Percentiles rank a stretch among this genome's conserved stretches.
Conservation (phyloP, 306 rosid genomes). For the Rubus idaeus region DNA sequence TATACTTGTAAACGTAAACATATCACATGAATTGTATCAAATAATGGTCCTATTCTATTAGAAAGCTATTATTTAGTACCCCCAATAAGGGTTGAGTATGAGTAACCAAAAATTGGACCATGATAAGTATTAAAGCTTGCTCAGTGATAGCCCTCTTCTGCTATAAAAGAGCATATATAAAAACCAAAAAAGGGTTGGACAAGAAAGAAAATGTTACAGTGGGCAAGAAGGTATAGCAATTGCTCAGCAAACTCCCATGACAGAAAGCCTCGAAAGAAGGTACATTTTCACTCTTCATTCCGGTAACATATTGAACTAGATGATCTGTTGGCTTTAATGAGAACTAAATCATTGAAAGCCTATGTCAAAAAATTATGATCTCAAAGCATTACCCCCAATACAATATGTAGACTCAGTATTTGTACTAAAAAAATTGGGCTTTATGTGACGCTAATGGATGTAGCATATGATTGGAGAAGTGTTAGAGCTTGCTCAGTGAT, state of each 20-base stretch:
- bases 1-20: too few relatives aligned
- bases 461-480: conserved; percentile 78
- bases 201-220: not conserved
- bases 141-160: too few relatives aligned
- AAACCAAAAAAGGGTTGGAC: not conserved
- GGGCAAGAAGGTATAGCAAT: not conserved
- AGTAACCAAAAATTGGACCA: too few relatives aligned
- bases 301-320: not conserved
- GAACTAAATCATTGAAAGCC: not conserved
- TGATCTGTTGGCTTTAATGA: not conserved
- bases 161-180: too few relatives aligned
- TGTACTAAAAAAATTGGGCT: conserved; percentile 25
- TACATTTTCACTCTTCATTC: not conserved
- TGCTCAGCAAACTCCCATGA: not conserved
- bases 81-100: too few relatives aligned
- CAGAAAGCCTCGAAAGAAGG: not conserved
- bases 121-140: too few relatives aligned
- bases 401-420: not conserved
- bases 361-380: conserved; percentile 27
- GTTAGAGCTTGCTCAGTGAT: conserved; percentile 91
- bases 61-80: too few relatives aligned
- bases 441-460: conserved; percentile 64
- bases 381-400: conserved; percentile 8
- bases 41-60: too few relatives aligned
- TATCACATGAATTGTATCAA: too few relatives aligned